These are phyloP conservation scores for Lactarius quietus DNA, from an alignment of 768 basidiomycete species.

Conservation along the genomic window DNA sequence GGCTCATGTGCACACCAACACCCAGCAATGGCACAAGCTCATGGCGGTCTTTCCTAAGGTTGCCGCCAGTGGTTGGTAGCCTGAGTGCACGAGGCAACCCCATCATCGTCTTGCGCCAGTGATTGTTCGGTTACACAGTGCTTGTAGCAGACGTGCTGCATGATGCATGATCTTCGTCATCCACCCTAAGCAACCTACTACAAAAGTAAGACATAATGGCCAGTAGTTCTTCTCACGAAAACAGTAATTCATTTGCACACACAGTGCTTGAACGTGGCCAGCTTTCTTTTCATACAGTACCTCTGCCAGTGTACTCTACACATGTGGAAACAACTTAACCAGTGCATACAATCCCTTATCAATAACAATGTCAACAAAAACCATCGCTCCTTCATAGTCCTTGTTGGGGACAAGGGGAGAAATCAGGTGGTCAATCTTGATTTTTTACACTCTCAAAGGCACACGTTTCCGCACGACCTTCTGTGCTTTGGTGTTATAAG, in stretches of 20 bases:
- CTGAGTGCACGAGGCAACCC: neutral
- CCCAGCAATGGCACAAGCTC: neutral
- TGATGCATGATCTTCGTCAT: neutral
- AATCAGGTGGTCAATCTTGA: constrained; percentile 98
- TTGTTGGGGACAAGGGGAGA: constrained; percentile 90
- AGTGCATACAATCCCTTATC: constrained; percentile 88
- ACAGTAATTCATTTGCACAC: too few relatives aligned
- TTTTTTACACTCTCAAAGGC: constrained; percentile 91
- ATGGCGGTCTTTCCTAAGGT: neutral
- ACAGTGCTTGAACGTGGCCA: too few relatives aligned
- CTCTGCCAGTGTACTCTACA: constrained; percentile 30
- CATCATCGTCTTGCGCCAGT: neutral
- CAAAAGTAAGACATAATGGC: too few relatives aligned
- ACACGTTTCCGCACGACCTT: constrained; percentile 81
- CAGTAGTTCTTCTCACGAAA: too few relatives aligned
- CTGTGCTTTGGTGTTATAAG: constrained; percentile 98
- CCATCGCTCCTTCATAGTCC: constrained; percentile 91
- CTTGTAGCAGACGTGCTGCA: neutral
- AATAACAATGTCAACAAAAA: constrained; percentile 91
- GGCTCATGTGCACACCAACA: neutral
- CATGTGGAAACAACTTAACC: constrained; percentile 89
- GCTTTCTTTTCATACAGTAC: neutral
- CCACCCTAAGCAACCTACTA: neutral
- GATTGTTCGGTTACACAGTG: neutral
- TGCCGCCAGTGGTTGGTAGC: neutral